Evolutionary conservation across 768 basidiomycete species (phyloP).

Genomic region (Xerocomellus chrysenteron): DNA sequence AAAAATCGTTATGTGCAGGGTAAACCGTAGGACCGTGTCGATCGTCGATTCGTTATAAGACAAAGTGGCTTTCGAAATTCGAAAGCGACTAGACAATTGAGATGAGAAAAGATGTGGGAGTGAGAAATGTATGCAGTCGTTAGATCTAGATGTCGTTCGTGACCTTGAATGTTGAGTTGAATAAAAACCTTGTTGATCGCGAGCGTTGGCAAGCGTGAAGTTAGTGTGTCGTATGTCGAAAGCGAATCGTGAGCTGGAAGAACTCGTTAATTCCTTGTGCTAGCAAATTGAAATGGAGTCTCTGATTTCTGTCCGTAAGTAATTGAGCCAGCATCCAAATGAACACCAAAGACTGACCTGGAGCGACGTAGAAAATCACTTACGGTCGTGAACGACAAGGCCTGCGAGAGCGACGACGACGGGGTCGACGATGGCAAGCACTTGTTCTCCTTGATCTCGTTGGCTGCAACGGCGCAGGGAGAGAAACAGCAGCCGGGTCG

Average conservation of each 20-base stretch:
- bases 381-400: conserved; percentile 23
- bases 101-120: not conserved
- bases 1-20: conserved; percentile 26
- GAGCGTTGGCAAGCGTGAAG: conserved; percentile 12
- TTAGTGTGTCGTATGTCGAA: conserved; percentile 18
- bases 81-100: conserved; percentile 16
- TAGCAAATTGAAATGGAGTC: conserved; percentile 16
- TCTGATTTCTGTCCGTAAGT: conserved; percentile 4
- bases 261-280: conserved; percentile 25
- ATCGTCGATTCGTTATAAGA: conserved; percentile 29
- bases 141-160: conserved; percentile 22
- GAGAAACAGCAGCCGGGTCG: conserved; percentile 13
- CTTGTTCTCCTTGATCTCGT: conserved; percentile 17
- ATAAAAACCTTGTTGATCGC: conserved; percentile 17
- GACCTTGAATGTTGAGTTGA: conserved; percentile 19
- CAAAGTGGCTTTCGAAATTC: conserved; percentile 11
- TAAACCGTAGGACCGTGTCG: conserved; percentile 15
- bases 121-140: conserved; percentile 20
- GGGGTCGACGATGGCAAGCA: conserved; percentile 21
- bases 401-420: conserved; percentile 17
- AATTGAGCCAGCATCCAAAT: not conserved
- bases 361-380: conserved; percentile 24
- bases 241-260: conserved; percentile 22
- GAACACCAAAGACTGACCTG: conserved; percentile 20
- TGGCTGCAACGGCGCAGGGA: conserved; percentile 19